A percentile compares a stretch with the other conserved stretches of the same genome.
phyloP scores from a whole-genome alignment of 768 basidiomycete species.

The Mycena floridula region DNA sequence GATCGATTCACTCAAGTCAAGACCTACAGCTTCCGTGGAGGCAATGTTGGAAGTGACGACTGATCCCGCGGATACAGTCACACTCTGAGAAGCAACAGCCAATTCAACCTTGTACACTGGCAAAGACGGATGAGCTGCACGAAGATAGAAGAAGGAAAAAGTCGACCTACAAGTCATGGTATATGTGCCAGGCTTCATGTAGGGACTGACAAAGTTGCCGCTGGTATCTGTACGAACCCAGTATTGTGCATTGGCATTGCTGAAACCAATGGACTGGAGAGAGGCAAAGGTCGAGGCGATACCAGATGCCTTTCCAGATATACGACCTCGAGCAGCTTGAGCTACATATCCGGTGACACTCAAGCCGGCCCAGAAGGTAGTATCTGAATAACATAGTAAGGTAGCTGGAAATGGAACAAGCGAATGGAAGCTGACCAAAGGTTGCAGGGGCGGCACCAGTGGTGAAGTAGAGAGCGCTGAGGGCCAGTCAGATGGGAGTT shows the following conservation, averaged over 20 bases:
- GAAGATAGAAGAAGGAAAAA: neutral
- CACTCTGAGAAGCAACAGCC: conserved; percentile 2
- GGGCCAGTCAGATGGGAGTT: neutral
- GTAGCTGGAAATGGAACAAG: neutral
- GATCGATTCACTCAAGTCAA: neutral
- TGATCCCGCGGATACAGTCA: conserved; percentile 11
- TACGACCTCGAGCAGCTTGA: too few species aligned
- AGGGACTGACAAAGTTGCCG: conserved; percentile 28
- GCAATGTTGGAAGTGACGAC: conserved; percentile 23
- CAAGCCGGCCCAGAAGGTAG: conserved; percentile 24
- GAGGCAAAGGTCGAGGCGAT: conserved; percentile 15
- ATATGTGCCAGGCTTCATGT: conserved; percentile 40
- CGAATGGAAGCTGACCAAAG: conserved; percentile 14
- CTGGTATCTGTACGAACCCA: conserved; percentile 25
- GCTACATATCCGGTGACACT: conserved; percentile 15
- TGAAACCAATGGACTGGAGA: conserved; percentile 20
- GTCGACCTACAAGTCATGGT: conserved; percentile 29
- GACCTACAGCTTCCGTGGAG: conserved; percentile 21
- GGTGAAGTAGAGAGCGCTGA: conserved; percentile 31
- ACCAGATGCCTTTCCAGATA: conserved; percentile 24
- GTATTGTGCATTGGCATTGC: conserved; percentile 24
- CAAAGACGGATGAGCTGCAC: neutral
- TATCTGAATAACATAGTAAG: conserved; percentile 11
- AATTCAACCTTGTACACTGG: conserved; percentile 28
- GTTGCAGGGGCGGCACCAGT: conserved; percentile 25